These are phyloP conservation scores for Colletotrichum neosansevieriae DNA, from an alignment of 2,329 filamentous ascomycete genomes.

Conservation along the genomic window DNA sequence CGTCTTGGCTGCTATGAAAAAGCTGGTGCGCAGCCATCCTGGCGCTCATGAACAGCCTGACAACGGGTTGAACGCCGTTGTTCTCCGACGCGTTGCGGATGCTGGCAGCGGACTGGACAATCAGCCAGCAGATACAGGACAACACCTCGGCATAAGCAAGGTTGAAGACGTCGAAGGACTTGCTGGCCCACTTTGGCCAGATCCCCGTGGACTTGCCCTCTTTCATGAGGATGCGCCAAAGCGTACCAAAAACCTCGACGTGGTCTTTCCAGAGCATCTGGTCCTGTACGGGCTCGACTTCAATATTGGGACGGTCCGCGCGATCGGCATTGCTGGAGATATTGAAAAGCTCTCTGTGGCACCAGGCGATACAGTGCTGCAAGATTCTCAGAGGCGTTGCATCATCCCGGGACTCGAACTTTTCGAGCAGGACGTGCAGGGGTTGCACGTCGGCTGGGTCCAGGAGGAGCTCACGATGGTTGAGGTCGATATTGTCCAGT, in stretches of 20 bases:
- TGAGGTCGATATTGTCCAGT: neutral
- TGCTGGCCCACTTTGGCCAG: neutral
- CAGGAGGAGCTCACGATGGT: neutral
- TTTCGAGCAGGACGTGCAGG: neutral
- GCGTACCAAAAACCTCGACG: conserved; percentile 6
- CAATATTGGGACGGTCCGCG: neutral
- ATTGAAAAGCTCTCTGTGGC: neutral
- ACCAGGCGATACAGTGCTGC: conserved; percentile 8
- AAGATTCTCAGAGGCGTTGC: neutral
- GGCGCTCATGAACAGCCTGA: no score
- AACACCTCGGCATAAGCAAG: conserved; percentile 9
- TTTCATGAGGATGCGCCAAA: neutral
- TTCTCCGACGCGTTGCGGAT: neutral
- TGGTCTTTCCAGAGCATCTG: conserved; percentile 1
- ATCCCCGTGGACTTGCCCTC: neutral
- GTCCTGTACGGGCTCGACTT: no score
- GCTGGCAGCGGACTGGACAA: neutral
- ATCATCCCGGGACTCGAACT: neutral
- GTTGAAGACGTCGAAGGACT: neutral
- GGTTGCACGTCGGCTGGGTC: neutral
- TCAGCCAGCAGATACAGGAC: conserved; percentile 17
- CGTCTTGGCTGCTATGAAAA: no score
- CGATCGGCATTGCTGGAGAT: neutral
- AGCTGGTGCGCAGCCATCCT: no score
- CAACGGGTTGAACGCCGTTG: no score